Conservation (phyloP, 257 asterid genomes). For the Henckelia pumila region DNA sequence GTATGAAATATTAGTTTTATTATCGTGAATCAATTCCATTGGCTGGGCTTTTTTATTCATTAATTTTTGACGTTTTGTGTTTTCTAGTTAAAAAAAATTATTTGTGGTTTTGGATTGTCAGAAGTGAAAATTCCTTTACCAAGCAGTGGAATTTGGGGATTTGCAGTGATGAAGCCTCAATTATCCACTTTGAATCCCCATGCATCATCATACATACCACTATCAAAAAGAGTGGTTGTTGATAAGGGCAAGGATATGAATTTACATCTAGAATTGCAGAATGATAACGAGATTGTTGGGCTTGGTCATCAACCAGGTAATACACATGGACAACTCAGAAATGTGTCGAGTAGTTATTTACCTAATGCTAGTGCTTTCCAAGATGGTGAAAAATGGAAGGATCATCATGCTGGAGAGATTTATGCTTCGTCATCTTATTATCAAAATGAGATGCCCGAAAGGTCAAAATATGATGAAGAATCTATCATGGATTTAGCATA, state of each 20-base stretch:
- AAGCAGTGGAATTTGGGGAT: background rate
- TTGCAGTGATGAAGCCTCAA: conserved; percentile 65
- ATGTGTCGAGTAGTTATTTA: conserved; percentile 28
- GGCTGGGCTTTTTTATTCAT: background rate
- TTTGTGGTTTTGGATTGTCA: background rate
- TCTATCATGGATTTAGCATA: conserved; percentile 60
- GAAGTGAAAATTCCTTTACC: background rate
- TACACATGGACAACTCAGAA: conserved; percentile 30
- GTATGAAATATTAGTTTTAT: too few species aligned
- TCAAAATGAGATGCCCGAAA: too few species aligned
- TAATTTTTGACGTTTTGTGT: background rate
- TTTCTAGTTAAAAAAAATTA: too few species aligned
- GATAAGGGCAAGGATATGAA: conserved; percentile 34
- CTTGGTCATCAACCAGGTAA: conserved; percentile 40
- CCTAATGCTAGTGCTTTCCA: conserved; percentile 27
- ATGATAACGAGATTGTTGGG: conserved; percentile 40
- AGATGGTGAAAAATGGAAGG: conserved; percentile 39
- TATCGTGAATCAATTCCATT: background rate
- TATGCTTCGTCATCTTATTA: conserved; percentile 53
- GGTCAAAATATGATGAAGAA: conserved; percentile 41
- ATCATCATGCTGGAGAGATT: conserved; percentile 33
- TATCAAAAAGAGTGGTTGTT: conserved; percentile 53
- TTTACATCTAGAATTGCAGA: conserved; percentile 28
- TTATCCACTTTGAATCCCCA: conserved; percentile 68
- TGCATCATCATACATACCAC: conserved; percentile 79